A percentile compares a stretch with the other conserved stretches of the same genome.
phyloP scores from a whole-genome alignment of 2,329 filamentous ascomycete species.

The Graphiopsis chlorocephala region DNA sequence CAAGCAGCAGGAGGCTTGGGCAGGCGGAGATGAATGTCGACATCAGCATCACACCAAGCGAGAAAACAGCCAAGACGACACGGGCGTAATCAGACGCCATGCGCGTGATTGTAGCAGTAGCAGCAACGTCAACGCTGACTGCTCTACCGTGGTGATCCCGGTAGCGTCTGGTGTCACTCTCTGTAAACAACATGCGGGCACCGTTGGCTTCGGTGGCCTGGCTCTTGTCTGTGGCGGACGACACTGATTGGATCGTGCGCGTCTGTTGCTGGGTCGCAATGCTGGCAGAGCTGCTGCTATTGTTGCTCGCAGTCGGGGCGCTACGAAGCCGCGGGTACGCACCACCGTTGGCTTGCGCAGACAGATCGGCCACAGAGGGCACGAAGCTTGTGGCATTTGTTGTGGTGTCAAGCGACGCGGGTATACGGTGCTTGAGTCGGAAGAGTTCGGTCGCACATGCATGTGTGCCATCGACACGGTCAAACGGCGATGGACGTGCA shows the following conservation, averaged over 20 bases:
- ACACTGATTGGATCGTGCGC: background rate
- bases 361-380: background rate
- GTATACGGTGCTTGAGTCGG: conserved; percentile 10
- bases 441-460: conserved; percentile 7
- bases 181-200: conserved; percentile 10
- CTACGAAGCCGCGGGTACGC: conserved; percentile 24
- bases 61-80: background rate
- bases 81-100: background rate
- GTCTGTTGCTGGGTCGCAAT: background rate
- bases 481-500: conserved; percentile 7
- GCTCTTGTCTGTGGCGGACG: background rate
- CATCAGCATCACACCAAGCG: background rate
- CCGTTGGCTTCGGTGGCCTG: background rate
- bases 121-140: background rate
- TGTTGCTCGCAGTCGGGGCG: background rate
- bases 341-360: conserved; percentile 28
- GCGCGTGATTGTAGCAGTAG: background rate
- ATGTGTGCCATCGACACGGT: background rate
- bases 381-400: background rate
- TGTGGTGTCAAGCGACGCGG: background rate
- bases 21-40: background rate
- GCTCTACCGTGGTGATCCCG: conserved; percentile 14
- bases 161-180: conserved; percentile 13
- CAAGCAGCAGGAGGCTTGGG: conserved; percentile 1
- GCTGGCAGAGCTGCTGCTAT: background rate